These are phyloP conservation scores for Syzygium grande DNA, from an alignment of 345 rosid species.

Conservation along the genomic window DNA sequence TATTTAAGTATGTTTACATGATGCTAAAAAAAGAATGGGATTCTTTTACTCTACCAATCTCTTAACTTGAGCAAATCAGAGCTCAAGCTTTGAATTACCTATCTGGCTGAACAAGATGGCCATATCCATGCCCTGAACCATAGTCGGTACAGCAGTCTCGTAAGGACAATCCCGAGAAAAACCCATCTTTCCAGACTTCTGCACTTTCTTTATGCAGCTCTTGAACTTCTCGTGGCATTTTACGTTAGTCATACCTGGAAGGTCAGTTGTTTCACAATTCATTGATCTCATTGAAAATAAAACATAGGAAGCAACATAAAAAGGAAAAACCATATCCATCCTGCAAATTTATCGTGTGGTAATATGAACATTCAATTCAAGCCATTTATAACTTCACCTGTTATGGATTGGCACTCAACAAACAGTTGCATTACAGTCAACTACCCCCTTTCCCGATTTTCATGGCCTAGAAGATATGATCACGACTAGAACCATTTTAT, in stretches of 20 bases:
- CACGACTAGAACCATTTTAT: background rate
- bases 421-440: background rate
- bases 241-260: slow-evolving; percentile 46
- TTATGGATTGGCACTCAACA: background rate
- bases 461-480: background rate
- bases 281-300: background rate
- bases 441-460: background rate
- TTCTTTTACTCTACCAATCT: background rate
- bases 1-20: background rate
- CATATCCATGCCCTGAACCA: slow-evolving; percentile 73
- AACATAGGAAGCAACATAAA: background rate
- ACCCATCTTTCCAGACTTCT: slow-evolving; percentile 44
- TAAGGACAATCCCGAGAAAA: slow-evolving; percentile 67
- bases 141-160: slow-evolving; percentile 62
- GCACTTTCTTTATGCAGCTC: slow-evolving; percentile 58
- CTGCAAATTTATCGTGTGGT: background rate
- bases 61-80: slow-evolving; percentile 9
- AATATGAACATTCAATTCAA: background rate
- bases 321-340: background rate
- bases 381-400: background rate
- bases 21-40: background rate
- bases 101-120: slow-evolving; percentile 68
- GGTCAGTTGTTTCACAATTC: background rate
- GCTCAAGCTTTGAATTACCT: slow-evolving; percentile 41
- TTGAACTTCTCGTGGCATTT: slow-evolving; percentile 75